Conservation (phyloP, 148 eudicot species). For the Chenopodium formosanum region DNA sequence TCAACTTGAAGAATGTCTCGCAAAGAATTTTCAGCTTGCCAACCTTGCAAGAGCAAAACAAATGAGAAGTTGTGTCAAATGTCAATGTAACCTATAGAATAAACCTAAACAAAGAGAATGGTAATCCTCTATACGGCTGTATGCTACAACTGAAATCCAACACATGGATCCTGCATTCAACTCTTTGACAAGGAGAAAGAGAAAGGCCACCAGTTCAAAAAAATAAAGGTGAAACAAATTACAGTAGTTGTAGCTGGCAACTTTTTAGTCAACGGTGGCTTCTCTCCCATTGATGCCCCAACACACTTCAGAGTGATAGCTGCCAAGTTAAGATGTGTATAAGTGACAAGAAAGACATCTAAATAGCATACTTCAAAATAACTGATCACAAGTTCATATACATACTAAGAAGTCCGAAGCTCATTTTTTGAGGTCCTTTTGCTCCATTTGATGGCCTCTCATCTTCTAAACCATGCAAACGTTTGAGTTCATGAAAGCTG, state of each 20-base stretch:
- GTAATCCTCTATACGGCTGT: neutral
- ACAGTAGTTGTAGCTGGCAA: constrained; percentile 81
- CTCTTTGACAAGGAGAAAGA: neutral
- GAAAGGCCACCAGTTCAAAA: neutral
- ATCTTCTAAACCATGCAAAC: constrained; percentile 72
- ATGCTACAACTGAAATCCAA: neutral
- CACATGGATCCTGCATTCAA: neutral
- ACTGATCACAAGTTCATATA: constrained; percentile 3
- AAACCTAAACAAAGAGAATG: neutral
- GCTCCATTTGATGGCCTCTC: constrained; percentile 52
- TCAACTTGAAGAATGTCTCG: constrained; percentile 89
- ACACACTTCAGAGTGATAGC: constrained; percentile 80
- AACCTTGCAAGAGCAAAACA: constrained; percentile 41
- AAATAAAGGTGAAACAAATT: constrained; percentile 15
- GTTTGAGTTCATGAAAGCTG: constrained; percentile 78
- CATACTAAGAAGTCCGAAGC: constrained; percentile 81
- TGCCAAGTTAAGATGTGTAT: constrained; percentile 30
- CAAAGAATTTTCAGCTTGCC: constrained; percentile 97
- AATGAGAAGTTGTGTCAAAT: neutral
- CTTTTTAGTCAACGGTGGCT: constrained; percentile 68
- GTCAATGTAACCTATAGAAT: neutral
- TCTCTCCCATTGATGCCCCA: constrained; percentile 92
- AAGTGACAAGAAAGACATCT: neutral
- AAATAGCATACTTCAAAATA: neutral
- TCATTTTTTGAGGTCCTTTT: constrained; percentile 84